Base-by-base conservation (phyloP, 352 stramenopile genomes). In the Phytophthora foliorum region DNA sequence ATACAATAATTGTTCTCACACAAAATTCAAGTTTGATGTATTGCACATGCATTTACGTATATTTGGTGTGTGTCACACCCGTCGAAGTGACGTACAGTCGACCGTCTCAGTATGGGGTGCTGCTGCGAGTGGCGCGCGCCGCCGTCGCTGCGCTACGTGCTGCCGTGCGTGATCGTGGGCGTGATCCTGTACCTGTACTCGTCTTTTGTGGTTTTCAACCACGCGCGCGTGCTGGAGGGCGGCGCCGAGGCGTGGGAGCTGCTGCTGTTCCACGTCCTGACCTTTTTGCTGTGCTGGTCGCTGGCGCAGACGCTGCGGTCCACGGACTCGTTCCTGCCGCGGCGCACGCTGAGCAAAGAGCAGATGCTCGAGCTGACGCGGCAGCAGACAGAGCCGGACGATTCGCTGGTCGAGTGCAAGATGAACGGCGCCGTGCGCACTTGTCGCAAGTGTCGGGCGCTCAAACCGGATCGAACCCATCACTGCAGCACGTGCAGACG, bases 381-480 rank as follows among this genome's bases (percentile, higher is more conserved):
- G 48, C 39, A 57, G 54, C 21, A 27, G 13, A 24, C 29, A 16
- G 41, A 73, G 6, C 34, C 32, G 4, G 54, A 60, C 13, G 42
- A 66, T 2, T 31, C 58, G 13, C 57, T 62, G 8, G 54, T 94
- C 22, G 89, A 95, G 72, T 79, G 64, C 39, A 96, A 96, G 69
- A 78, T 86, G 63, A 89, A 91, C 54, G 89, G 89, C 44, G 64
- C 66, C 25, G 70, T 81, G 8, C 87, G 89, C 36, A 88, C 80
- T 41, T 95, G 89, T 54, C 84, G 86, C 13, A 92, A 93, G 57
- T 96, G 89, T 71, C 78, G 89, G 38, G 73, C 82, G 1, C 68
- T 83, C 25, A 96, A 96, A 66, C 75, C 86, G 4, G 87, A 95
- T 67, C 86, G 89, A 46, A 88, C 86, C 48, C 89, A 96, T 65